Evolutionary conservation across 2,329 filamentous ascomycete species (phyloP).

Genomic region (Thielaviopsis punctulata): DNA sequence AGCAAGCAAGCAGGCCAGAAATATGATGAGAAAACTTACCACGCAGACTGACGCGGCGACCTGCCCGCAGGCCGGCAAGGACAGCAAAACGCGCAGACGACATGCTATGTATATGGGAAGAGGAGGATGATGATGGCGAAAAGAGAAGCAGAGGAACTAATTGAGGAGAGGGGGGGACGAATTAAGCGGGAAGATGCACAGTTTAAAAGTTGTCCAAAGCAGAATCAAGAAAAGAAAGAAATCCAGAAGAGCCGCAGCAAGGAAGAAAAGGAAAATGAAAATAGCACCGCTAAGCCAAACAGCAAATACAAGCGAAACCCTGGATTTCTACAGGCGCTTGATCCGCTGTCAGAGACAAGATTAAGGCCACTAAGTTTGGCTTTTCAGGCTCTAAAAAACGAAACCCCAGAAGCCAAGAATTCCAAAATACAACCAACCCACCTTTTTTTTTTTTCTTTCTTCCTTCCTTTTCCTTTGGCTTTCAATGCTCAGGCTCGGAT

Average conservation of each 20-base stretch:
- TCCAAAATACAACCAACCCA: neutral
- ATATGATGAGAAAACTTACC: slow-evolving; percentile 4
- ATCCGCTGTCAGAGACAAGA: no score
- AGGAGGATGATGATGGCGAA: neutral
- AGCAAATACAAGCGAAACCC: neutral
- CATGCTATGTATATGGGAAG: neutral
- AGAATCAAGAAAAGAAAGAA: neutral
- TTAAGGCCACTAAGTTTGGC: no score
- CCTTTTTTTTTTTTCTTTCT: neutral
- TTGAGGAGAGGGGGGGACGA: no score
- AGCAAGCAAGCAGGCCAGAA: no score
- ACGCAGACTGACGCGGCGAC: slow-evolving; percentile 5
- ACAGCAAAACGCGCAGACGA: slow-evolving; percentile 12
- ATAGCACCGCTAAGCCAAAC: neutral
- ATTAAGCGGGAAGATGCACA: no score
- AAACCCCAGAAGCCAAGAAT: neutral
- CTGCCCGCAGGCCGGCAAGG: slow-evolving; percentile 11
- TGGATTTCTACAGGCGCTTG: slow-evolving; percentile 1
- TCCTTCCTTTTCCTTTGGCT: no score
- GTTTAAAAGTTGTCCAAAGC: no score
- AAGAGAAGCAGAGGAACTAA: neutral
- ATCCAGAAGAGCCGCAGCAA: slow-evolving; percentile 2
- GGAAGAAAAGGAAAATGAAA: neutral
- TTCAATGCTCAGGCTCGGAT: no score
- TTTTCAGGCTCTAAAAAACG: no score